Conservation (phyloP, 495 filamentous ascomycete species). For the Beverwykella pulmonaria region DNA sequence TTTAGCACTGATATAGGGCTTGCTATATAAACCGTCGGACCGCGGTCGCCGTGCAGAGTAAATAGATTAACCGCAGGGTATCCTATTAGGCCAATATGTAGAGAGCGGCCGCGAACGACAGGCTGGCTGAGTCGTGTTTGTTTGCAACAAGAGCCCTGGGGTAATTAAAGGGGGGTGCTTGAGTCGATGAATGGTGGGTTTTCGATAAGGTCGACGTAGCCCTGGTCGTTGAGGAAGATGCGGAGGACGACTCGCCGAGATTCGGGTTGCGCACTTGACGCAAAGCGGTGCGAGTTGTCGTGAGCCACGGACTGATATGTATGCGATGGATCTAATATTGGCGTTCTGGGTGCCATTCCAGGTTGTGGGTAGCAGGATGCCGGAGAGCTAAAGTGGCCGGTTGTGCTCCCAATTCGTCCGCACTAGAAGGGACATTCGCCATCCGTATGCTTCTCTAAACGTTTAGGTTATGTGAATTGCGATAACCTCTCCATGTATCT, state of each 20-base stretch:
- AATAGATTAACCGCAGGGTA: conserved; percentile 31
- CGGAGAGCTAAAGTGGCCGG: not conserved
- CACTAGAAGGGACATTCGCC: not conserved
- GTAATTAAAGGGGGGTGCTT: conserved; percentile 2
- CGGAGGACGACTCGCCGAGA: not conserved
- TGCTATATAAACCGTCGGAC: conserved; percentile 36
- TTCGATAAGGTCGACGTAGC: not conserved
- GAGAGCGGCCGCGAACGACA: not conserved
- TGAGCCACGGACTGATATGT: not conserved
- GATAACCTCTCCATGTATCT: not conserved
- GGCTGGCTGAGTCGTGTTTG: not conserved
- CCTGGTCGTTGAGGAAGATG: not conserved
- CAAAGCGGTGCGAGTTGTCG: not conserved
- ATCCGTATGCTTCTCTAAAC: not conserved
- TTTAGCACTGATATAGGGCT: not conserved
- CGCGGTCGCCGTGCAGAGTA: conserved; percentile 13
- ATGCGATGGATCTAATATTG: not conserved
- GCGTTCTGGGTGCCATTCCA: not conserved
- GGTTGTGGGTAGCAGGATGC: not conserved
- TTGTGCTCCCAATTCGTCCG: not conserved
- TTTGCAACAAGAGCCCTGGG: conserved; percentile 4
- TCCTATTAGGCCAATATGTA: conserved; percentile 25
- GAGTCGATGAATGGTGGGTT: not conserved
- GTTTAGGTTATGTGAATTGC: not conserved
- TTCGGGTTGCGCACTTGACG: not conserved